Evolutionary conservation across 768 basidiomycete genomes (phyloP), one percentile per base, ranked within the genome.

Genomic region (Calocybe gangraenosa): DNA sequence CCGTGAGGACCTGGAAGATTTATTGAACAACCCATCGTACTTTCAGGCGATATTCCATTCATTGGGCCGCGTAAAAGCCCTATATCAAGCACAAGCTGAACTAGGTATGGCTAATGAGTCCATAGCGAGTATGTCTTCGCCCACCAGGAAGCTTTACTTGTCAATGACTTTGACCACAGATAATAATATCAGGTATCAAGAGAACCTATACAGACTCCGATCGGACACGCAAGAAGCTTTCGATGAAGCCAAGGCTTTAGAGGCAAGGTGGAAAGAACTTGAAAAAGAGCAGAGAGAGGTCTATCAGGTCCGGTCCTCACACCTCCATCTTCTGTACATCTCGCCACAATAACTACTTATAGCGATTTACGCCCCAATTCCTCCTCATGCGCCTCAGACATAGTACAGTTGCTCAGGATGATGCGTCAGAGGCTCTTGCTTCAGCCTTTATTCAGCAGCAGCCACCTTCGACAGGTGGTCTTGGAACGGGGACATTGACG

Each of bases 41-140:
- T 93, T 94, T 52, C 87, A 94, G 61, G 87, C 93, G 7, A 70
- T 87, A 50, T 85, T 98, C 51, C 86, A 93, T 63, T 81, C 88
- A 1, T 66, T 95, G 8, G 69, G 81, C 2, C 71, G 73, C 20
- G 90, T 95, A 32, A 84, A 85, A 57, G 72, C 75, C 13, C 69
- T 92, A 47, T 85, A 92, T 52, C 75, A 80, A 49, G 78, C 81
- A 0, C 88, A 93, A 55, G 71, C 84, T 9, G 84, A 87, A 51
- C 75, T 95, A 1, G 86, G 88, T 6, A 69, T 75, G 62, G 90
- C 91, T 30, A 96, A 97, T 55, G 86, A 92, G 55, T 75, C 81
- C 7, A 83, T 97, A 40, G 91, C 93, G 10, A 74, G 92, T 94
- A 56, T 54, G 92, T 69, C 47, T 37, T 11, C 22, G 38, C 28